Base-by-base conservation (phyloP, 306 rosid species). In the Aeschynomene evenia region DNA sequence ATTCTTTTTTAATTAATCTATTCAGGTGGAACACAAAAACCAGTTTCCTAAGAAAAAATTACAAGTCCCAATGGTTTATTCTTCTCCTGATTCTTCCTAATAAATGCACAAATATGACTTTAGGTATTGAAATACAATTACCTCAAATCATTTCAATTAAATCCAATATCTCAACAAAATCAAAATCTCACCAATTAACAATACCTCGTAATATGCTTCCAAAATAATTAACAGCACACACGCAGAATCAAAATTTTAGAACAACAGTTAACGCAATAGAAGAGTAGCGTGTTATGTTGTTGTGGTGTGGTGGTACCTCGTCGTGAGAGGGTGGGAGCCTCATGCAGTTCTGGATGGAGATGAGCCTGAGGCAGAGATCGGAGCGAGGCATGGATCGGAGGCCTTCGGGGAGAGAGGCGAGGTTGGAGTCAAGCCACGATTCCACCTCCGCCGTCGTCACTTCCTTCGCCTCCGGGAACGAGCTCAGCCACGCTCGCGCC, bases 401-500 rank as follows among this genome's bases (percentile, higher is more conserved):
- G 23, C 96, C 96, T 21, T 75, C 80, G 0, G 97, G 97, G 13
- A 94, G 62, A 76, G 96, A 85, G 15, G 63, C 76, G 66, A 70
- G 77, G 70, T 94, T 94, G 60, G 95, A 72, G 52, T 90, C 97
- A 55, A 94, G 79, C 97, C 98, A 94, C 2, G 96, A 85, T 78
- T 94, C 97, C 13, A 94, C 97, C 73, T 94, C 97, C 22, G 59
- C 77, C 89, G 87, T 84, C 78, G 80, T 82, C 12, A 89, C 94
- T 36, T 89, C 97, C 64, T 83, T 91, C 34, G 96, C 86, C 49
- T 87, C 97, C 0, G 97, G 87, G 65, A 94, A 94, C 7, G 91
- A 91, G 51, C 80, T 67, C 37, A 91, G 82, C 99, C 99, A 94
- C 23, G 99, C 97, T 14, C 87, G 92, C 12, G 99, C 99, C 99